Conservation (phyloP, 306 rosid genomes). For the Morella rubra region DNA sequence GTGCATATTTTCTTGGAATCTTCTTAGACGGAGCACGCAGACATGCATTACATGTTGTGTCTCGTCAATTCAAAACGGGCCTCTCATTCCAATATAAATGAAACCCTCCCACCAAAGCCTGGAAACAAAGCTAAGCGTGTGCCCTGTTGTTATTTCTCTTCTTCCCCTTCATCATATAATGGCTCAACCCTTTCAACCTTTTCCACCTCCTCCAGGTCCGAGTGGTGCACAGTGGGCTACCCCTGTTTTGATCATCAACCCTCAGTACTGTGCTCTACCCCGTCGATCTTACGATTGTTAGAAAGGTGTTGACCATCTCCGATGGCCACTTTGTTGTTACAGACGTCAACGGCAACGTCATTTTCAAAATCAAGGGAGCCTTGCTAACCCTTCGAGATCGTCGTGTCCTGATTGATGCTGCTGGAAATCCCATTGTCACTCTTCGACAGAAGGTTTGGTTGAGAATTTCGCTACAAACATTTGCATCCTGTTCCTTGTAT, state of each 20-base stretch:
- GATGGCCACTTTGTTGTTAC: no score
- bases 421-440: conserved; percentile 41
- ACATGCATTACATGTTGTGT: no score
- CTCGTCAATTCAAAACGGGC: no score
- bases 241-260: conserved; percentile 23
- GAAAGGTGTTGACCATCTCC: conserved; percentile 34
- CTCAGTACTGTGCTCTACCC: conserved; percentile 43
- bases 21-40: no score
- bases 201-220: neutral
- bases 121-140: no score
- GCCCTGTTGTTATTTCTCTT: no score
- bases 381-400: conserved; percentile 29
- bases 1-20: no score
- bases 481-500: no score
- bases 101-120: no score
- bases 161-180: neutral
- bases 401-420: conserved; percentile 43
- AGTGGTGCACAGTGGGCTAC: neutral
- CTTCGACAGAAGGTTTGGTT: conserved; percentile 36
- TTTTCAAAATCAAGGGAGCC: conserved; percentile 42
- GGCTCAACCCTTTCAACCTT: neutral
- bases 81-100: no score
- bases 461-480: neutral
- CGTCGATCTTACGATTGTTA: conserved; percentile 39
- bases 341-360: conserved; percentile 44